These are phyloP conservation scores for Coemansia sp. DNA, from an alignment of 192 early-diverging fungal species.

Conservation along the genomic window DNA sequence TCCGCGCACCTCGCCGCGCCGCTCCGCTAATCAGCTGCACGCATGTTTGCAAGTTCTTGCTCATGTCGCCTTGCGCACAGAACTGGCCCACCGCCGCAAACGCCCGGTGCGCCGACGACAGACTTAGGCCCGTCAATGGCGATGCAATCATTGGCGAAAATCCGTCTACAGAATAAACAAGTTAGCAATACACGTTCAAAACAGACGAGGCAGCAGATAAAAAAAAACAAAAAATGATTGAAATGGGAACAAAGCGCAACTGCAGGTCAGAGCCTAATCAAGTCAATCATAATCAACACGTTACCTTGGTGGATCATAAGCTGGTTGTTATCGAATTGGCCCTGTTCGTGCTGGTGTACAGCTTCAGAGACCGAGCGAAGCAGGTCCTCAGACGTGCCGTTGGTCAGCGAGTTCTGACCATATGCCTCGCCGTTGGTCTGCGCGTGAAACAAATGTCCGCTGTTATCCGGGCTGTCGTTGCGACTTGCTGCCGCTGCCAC, in stretches of 20 bases:
- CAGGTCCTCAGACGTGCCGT: conserved; percentile 30
- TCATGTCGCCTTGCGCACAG: conserved; percentile 62
- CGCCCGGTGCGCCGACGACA: conserved; percentile 33
- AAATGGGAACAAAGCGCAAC: too few relatives aligned
- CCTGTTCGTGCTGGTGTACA: conserved; percentile 17
- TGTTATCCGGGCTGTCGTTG: conserved; percentile 18
- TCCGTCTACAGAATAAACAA: conserved; percentile 20
- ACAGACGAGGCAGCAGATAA: not conserved
- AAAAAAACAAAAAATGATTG: not conserved
- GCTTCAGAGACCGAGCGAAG: conserved; percentile 37
- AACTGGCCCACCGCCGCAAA: conserved; percentile 71
- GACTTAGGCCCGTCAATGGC: conserved; percentile 29
- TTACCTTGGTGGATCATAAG: conserved; percentile 46
- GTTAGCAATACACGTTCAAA: not conserved
- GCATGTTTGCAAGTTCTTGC: conserved; percentile 63
- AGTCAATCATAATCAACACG: not conserved
- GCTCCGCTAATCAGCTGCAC: conserved; percentile 60
- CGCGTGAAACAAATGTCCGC: conserved; percentile 27
- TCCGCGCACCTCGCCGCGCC: conserved; percentile 62
- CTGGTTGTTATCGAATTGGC: conserved; percentile 35
- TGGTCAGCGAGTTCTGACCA: conserved; percentile 19
- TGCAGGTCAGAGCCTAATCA: not conserved
- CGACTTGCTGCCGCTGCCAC: conserved; percentile 34
- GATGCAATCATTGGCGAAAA: conserved; percentile 44
- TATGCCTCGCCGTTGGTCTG: conserved; percentile 28